These are phyloP conservation scores for Coniella lustricola DNA, from an alignment of 2,329 filamentous ascomycete genomes.

Conservation along the genomic window DNA sequence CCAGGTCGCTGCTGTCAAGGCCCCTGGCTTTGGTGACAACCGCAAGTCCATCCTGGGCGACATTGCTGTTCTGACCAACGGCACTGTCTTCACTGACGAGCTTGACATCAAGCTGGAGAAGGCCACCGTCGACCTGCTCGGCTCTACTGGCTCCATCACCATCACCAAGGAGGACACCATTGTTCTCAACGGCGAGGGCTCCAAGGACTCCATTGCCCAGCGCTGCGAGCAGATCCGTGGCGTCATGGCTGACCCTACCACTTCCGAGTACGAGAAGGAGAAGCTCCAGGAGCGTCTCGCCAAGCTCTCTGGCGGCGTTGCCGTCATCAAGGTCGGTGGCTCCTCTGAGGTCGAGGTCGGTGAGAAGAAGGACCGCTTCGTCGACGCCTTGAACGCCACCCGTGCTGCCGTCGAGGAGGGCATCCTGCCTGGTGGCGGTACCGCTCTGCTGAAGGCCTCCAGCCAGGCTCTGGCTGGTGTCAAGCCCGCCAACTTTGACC, in stretches of 20 bases:
- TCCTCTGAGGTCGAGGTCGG: conserved; percentile 97
- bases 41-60: conserved; percentile 99
- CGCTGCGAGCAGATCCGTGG: conserved; percentile 99
- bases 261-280: conserved; percentile 99
- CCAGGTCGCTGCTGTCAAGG: conserved; percentile 97
- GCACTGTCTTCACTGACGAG: conserved; percentile 96
- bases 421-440: conserved; percentile 97
- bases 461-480: conserved; percentile 76
- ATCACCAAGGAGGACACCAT: conserved; percentile 99
- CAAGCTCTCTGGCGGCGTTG: conserved; percentile 97
- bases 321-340: conserved; percentile 98
- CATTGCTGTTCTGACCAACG: conserved; percentile 90
- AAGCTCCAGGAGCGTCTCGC: conserved; percentile 99
- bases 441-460: conserved; percentile 93
- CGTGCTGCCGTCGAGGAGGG: conserved; percentile 98
- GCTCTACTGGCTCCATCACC: conserved; percentile 94
- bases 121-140: conserved; percentile 90
- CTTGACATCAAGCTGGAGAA: conserved; percentile 99
- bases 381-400: conserved; percentile 95
- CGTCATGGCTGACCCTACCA: conserved; percentile 87
- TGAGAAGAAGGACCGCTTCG: conserved; percentile 99
- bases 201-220: conserved; percentile 88
- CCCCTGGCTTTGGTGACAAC: conserved; percentile 98
- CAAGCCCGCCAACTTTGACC: conserved; percentile 94
- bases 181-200: conserved; percentile 91